Conservation (phyloP, 805 yeast species). For the Candida odintsovae region DNA sequence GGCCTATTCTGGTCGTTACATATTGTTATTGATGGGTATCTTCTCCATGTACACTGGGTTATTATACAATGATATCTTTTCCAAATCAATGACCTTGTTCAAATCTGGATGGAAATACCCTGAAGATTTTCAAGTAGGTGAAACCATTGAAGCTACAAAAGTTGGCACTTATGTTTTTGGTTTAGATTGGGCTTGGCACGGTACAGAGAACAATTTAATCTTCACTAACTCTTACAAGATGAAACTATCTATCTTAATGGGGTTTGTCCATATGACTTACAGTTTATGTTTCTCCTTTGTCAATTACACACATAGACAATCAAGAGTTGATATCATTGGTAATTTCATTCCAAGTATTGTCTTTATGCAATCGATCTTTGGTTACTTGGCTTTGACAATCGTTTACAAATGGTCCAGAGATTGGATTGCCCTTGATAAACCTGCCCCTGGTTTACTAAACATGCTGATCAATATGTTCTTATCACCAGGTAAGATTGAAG, state of each 20-base stretch:
- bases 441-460: slow-evolving; percentile 90
- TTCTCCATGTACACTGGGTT: slow-evolving; percentile 96
- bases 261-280: slow-evolving; percentile 91
- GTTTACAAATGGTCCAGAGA: slow-evolving; percentile 92
- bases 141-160: slow-evolving; percentile 58
- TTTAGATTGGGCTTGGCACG: slow-evolving; percentile 94
- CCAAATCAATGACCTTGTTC: slow-evolving; percentile 85
- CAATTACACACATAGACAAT: slow-evolving; percentile 64
- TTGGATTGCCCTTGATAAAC: slow-evolving; percentile 72
- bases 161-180: slow-evolving; percentile 78
- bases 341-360: slow-evolving; percentile 91
- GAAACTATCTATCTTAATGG: slow-evolving; percentile 94
- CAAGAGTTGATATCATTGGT: slow-evolving; percentile 78
- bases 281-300: slow-evolving; percentile 80
- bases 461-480: slow-evolving; percentile 95
- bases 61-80: slow-evolving; percentile 89
- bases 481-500: slow-evolving; percentile 85
- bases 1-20: slow-evolving; percentile 93
- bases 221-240: slow-evolving; percentile 95
- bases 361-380: slow-evolving; percentile 95
- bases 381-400: slow-evolving; percentile 80
- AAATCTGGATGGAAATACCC: slow-evolving; percentile 94
- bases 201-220: slow-evolving; percentile 84
- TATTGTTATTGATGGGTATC: slow-evolving; percentile 83
- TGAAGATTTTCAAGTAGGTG: slow-evolving; percentile 51